These are phyloP conservation scores for Podospora didyma DNA, from an alignment of 495 filamentous ascomycete genomes.

Conservation along the genomic window DNA sequence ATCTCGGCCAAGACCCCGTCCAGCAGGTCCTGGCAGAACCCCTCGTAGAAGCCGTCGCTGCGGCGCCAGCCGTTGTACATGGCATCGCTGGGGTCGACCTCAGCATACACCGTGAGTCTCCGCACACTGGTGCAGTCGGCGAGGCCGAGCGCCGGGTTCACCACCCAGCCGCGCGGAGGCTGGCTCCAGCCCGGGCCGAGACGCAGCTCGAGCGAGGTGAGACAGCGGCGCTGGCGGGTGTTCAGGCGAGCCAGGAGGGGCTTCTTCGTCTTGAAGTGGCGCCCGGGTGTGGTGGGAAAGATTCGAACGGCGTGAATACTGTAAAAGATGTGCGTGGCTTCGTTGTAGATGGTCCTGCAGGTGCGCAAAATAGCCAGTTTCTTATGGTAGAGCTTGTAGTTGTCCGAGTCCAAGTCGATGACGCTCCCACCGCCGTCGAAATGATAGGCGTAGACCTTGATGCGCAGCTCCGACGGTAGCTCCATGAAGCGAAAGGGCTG, in stretches of 20 bases:
- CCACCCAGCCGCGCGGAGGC: slow-evolving; percentile 70
- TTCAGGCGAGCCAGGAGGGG: slow-evolving; percentile 65
- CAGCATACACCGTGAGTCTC: slow-evolving; percentile 69
- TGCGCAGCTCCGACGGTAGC: slow-evolving; percentile 72
- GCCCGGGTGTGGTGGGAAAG: slow-evolving; percentile 69
- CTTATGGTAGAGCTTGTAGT: slow-evolving; percentile 54
- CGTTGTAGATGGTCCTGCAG: slow-evolving; percentile 61
- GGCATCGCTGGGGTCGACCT: slow-evolving; percentile 71
- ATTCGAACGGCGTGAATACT: slow-evolving; percentile 70
- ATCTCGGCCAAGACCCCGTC: slow-evolving; percentile 54
- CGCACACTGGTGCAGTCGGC: slow-evolving; percentile 57
- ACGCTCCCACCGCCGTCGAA: slow-evolving; percentile 51
- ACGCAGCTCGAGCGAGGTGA: slow-evolving; percentile 70
- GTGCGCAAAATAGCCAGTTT: slow-evolving; percentile 58
- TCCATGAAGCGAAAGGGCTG: slow-evolving; percentile 69
- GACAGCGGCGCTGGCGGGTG: slow-evolving; percentile 56
- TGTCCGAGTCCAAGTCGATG: slow-evolving; percentile 68
- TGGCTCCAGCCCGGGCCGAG: slow-evolving; percentile 77
- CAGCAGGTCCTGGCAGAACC: slow-evolving; percentile 60
- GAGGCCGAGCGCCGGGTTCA: slow-evolving; percentile 62
- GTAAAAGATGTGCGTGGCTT: slow-evolving; percentile 74
- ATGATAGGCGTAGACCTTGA: slow-evolving; percentile 62
- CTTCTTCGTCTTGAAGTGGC: slow-evolving; percentile 57
- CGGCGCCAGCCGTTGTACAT: slow-evolving; percentile 71
- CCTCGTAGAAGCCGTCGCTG: slow-evolving; percentile 67